Evolutionary conservation across 257 asterid genomes (phyloP).

Genomic region (Rauvolfia tetraphylla): DNA sequence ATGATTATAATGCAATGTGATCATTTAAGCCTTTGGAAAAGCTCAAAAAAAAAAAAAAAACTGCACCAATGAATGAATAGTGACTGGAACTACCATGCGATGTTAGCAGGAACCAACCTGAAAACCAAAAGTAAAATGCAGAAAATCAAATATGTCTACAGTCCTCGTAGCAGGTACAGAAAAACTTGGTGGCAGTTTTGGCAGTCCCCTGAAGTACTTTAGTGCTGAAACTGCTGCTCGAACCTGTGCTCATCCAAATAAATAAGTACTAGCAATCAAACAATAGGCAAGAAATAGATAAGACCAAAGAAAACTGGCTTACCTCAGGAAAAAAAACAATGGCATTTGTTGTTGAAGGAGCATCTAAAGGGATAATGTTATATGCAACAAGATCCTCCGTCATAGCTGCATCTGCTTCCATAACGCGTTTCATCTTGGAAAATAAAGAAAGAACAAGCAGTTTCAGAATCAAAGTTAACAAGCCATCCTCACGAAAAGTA

Average conservation of each 20-base stretch:
- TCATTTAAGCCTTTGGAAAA: background rate
- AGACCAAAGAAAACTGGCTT: slow-evolving; percentile 20
- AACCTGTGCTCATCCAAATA: slow-evolving; percentile 45
- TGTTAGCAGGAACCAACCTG: slow-evolving; percentile 49
- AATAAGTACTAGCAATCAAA: slow-evolving; percentile 21
- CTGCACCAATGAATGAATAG: background rate
- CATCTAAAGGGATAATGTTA: slow-evolving; percentile 91
- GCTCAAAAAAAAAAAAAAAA: background rate
- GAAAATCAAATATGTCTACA: slow-evolving; percentile 74
- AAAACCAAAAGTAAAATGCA: slow-evolving; percentile 81
- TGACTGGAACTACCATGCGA: background rate
- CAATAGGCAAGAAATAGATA: background rate
- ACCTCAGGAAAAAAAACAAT: slow-evolving; percentile 82
- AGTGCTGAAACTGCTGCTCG: slow-evolving; percentile 76
- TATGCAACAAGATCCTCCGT: slow-evolving; percentile 83
- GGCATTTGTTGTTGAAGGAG: slow-evolving; percentile 66
- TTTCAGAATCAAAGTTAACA: background rate
- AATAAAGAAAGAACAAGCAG: slow-evolving; percentile 24
- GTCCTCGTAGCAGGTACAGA: slow-evolving; percentile 62
- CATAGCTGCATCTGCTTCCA: slow-evolving; percentile 98
- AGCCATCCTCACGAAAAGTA: background rate
- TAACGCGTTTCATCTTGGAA: slow-evolving; percentile 80
- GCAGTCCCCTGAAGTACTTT: slow-evolving; percentile 77
- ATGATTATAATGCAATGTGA: background rate
- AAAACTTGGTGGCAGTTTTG: slow-evolving; percentile 68